Conservation (phyloP, 1,139 yeast genomes). For the Pichia sp. region DNA sequence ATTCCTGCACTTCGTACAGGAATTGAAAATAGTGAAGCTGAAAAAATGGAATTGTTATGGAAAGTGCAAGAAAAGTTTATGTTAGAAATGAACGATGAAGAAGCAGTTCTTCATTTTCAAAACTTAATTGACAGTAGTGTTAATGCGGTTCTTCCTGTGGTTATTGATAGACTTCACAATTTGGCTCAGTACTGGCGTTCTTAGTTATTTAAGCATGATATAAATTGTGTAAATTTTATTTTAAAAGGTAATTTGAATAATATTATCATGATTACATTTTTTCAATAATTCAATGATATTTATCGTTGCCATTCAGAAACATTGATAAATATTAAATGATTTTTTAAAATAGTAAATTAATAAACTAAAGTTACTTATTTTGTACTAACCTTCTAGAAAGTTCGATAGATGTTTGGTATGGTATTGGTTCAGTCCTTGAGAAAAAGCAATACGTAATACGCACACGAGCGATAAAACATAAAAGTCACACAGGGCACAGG, state of each 20-base stretch:
- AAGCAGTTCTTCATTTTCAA: conserved; percentile 90
- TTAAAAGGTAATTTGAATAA: neutral
- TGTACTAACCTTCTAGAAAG: too few relatives aligned
- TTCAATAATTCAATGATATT: neutral
- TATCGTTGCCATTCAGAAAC: too few relatives aligned
- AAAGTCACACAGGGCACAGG: too few relatives aligned
- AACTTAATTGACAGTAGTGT: conserved; percentile 90
- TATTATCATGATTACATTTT: too few relatives aligned
- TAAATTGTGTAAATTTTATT: neutral
- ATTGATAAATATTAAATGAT: too few relatives aligned
- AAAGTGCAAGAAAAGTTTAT: conserved; percentile 94
- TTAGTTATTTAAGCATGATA: conserved; percentile 26
- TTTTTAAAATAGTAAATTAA: too few relatives aligned
- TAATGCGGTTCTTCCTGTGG: conserved; percentile 86
- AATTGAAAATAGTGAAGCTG: conserved; percentile 27
- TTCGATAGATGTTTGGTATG: too few relatives aligned
- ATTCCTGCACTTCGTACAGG: conserved; percentile 48
- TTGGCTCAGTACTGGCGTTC: conserved; percentile 98
- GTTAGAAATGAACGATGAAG: conserved; percentile 88
- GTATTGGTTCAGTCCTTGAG: too few relatives aligned
- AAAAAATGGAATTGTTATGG: conserved; percentile 36
- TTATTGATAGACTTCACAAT: conserved; percentile 89
- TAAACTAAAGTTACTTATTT: too few relatives aligned
- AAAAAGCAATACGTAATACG: too few relatives aligned
- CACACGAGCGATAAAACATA: too few relatives aligned